Conservation (phyloP, 2,329 filamentous ascomycete species). For the Ophiosphaerella korrae region DNA sequence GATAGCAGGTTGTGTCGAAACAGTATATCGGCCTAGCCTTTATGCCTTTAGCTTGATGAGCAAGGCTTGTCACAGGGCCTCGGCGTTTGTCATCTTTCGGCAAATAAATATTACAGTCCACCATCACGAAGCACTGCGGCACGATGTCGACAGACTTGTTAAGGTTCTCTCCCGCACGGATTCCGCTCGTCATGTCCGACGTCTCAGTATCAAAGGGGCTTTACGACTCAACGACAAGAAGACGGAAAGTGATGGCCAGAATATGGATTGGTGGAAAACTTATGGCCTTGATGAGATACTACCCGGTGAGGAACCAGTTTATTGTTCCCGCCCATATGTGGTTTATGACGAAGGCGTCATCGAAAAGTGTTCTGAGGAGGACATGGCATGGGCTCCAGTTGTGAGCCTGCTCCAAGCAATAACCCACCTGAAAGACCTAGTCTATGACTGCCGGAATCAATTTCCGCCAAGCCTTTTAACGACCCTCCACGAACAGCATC, state of each 20-base stretch:
- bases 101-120: constrained; percentile 16
- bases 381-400: constrained; percentile 25
- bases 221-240: constrained; percentile 10
- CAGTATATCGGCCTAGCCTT: constrained; percentile 22
- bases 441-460: constrained; percentile 28
- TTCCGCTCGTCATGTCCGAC: constrained; percentile 19
- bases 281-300: constrained; percentile 21
- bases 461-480: constrained; percentile 24
- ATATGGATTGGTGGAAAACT: not conserved
- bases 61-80: constrained; percentile 20
- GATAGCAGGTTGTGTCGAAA: constrained; percentile 20
- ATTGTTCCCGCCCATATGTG: constrained; percentile 7
- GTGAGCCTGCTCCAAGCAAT: constrained; percentile 17
- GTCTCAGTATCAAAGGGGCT: constrained; percentile 21
- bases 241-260: not conserved
- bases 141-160: constrained; percentile 13
- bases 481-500: constrained; percentile 17
- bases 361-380: constrained; percentile 19
- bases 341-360: constrained; percentile 25
- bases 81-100: constrained; percentile 17
- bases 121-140: constrained; percentile 11
- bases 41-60: constrained; percentile 20
- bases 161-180: constrained; percentile 18
- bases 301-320: constrained; percentile 7
- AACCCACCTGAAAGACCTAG: constrained; percentile 17